phyloP scores from a whole-genome alignment of 352 stramenopile species.

The Globisporangium camurandrum region DNA sequence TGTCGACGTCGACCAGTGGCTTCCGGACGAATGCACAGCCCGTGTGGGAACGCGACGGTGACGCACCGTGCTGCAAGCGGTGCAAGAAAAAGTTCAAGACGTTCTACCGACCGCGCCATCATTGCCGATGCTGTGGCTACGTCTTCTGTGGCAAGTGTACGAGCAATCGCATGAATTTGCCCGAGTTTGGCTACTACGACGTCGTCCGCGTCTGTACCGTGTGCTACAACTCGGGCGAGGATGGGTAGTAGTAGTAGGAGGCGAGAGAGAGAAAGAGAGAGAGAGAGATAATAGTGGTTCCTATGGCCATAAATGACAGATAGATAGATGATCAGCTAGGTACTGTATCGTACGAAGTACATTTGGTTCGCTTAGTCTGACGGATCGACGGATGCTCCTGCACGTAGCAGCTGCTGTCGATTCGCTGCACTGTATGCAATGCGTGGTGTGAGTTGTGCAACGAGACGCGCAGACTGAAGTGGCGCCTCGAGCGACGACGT shows the following conservation, averaged over 20 bases:
- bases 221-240: conserved; percentile 77
- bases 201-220: conserved; percentile 73
- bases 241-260: conserved; percentile 17
- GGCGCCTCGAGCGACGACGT: conserved; percentile 6
- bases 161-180: conserved; percentile 78
- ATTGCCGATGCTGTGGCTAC: conserved; percentile 81
- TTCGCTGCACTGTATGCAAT: conserved; percentile 38
- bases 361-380: too few relatives aligned
- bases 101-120: conserved; percentile 70
- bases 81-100: conserved; percentile 89
- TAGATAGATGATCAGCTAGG: too few relatives aligned
- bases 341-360: too few relatives aligned
- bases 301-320: too few relatives aligned
- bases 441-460: conserved; percentile 30
- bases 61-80: conserved; percentile 78
- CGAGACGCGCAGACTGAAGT: conserved; percentile 21
- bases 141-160: conserved; percentile 79
- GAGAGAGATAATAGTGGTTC: neutral
- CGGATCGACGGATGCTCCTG: neutral
- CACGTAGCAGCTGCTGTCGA: conserved; percentile 32
- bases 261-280: neutral
- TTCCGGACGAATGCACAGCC: conserved; percentile 75
- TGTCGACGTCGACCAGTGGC: conserved; percentile 39
- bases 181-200: conserved; percentile 85
- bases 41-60: conserved; percentile 77